phyloP scores from a whole-genome alignment of 2,329 filamentous ascomycete species.

The Sporothrix dimorphospora region DNA sequence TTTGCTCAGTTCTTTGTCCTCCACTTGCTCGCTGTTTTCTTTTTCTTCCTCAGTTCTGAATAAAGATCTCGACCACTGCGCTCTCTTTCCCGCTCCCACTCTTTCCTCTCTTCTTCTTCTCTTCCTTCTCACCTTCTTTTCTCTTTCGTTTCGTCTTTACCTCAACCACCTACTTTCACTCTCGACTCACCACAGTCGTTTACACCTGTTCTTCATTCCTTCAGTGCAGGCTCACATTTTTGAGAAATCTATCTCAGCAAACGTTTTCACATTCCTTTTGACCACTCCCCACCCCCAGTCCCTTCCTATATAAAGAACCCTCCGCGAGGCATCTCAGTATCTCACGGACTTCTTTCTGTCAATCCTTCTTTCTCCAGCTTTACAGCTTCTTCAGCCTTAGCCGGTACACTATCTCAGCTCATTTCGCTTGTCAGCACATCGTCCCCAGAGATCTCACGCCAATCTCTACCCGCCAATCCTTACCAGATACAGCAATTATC shows the following conservation, averaged over 20 bases:
- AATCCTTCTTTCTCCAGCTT: background rate
- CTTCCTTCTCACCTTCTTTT: background rate
- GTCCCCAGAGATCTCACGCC: slow-evolving; percentile 25
- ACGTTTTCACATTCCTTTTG: slow-evolving; percentile 16
- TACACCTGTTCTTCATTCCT: slow-evolving; percentile 35
- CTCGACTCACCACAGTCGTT: slow-evolving; percentile 3
- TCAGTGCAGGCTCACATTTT: slow-evolving; percentile 34
- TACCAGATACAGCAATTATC: background rate
- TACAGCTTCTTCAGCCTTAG: background rate
- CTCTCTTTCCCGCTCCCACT: background rate
- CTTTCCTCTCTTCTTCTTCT: background rate
- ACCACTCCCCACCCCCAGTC: background rate
- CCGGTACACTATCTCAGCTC: background rate
- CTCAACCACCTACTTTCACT: background rate
- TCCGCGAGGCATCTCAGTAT: slow-evolving; percentile 11
- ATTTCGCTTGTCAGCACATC: slow-evolving; percentile 19
- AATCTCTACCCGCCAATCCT: slow-evolving; percentile 27
- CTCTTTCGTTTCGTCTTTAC: background rate
- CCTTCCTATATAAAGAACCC: background rate
- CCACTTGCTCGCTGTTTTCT: slow-evolving; percentile 4
- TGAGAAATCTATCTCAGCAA: slow-evolving; percentile 13
- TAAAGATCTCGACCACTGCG: slow-evolving; percentile 20
- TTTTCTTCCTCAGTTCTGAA: background rate
- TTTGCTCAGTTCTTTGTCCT: slow-evolving; percentile 20
- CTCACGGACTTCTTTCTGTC: background rate